Conservation (phyloP, 352 stramenopile species). For the Globisporangium splendens region DNA sequence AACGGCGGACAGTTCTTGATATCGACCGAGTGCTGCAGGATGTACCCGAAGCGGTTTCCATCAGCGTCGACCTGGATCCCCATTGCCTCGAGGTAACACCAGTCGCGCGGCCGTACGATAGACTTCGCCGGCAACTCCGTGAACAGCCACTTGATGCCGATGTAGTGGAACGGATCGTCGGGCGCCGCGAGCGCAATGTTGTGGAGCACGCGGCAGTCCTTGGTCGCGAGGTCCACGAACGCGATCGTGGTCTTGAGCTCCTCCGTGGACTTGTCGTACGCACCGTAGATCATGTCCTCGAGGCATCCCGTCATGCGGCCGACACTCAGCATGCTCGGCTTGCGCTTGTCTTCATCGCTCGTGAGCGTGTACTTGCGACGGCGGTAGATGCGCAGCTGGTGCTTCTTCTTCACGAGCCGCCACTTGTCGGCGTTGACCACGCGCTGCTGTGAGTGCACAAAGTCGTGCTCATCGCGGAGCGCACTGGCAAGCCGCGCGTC, state of each 20-base stretch:
- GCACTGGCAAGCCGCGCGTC: slow-evolving; percentile 22
- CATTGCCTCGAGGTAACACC: slow-evolving; percentile 38
- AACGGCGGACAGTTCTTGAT: slow-evolving; percentile 39
- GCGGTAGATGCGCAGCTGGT: slow-evolving; percentile 38
- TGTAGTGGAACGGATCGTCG: slow-evolving; percentile 39
- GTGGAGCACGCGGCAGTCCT: slow-evolving; percentile 35
- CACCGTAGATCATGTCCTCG: slow-evolving; percentile 28
- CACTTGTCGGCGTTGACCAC: slow-evolving; percentile 39
- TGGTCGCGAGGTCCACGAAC: slow-evolving; percentile 26
- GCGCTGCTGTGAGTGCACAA: slow-evolving; percentile 19
- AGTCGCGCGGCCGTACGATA: slow-evolving; percentile 25
- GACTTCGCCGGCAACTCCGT: slow-evolving; percentile 25
- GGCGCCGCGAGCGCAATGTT: slow-evolving; percentile 36
- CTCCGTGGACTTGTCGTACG: slow-evolving; percentile 35
- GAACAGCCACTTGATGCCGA: slow-evolving; percentile 51
- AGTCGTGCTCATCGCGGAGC: slow-evolving; percentile 28
- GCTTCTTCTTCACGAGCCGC: slow-evolving; percentile 37
- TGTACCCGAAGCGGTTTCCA: slow-evolving; percentile 35
- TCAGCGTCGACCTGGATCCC: slow-evolving; percentile 33
- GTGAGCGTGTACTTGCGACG: slow-evolving; percentile 12
- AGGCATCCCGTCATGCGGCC: slow-evolving; percentile 41
- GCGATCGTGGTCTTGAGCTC: slow-evolving; percentile 36
- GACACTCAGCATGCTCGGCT: slow-evolving; percentile 15
- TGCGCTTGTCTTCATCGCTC: slow-evolving; percentile 11
- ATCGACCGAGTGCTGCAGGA: slow-evolving; percentile 41